These are phyloP conservation scores for Trichoderma hamatum DNA, from an alignment of 2,329 filamentous ascomycete species.

Conservation along the genomic window DNA sequence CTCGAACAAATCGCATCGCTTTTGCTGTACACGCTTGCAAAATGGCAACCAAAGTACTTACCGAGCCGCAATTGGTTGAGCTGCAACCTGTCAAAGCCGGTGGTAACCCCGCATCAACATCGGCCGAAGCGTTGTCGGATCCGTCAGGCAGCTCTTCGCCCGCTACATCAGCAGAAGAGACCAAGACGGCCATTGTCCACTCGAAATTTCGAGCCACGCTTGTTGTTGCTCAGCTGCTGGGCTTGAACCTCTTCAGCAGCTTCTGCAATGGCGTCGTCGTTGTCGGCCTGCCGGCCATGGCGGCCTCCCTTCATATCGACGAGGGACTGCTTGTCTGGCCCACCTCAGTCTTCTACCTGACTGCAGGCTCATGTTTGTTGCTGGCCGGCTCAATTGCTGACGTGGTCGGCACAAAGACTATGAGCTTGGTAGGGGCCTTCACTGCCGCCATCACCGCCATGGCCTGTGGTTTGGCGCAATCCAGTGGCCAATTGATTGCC, in stretches of 20 bases:
- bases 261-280: slow-evolving; percentile 35
- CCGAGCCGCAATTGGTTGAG: background rate
- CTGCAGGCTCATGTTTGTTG: slow-evolving; percentile 43
- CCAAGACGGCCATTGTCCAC: slow-evolving; percentile 9
- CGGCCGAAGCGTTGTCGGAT: background rate
- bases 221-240: slow-evolving; percentile 18
- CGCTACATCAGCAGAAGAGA: background rate
- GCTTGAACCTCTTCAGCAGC: slow-evolving; percentile 22
- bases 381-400: slow-evolving; percentile 46
- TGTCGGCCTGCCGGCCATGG: slow-evolving; percentile 47
- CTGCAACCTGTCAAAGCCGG: background rate
- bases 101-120: background rate
- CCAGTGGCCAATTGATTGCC: slow-evolving; percentile 41
- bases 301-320: slow-evolving; percentile 41
- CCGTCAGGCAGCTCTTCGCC: background rate
- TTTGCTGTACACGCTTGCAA: background rate
- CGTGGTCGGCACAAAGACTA: slow-evolving; percentile 39
- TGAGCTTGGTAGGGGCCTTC: slow-evolving; percentile 42
- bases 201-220: background rate
- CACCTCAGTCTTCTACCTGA: slow-evolving; percentile 41
- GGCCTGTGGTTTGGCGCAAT: slow-evolving; percentile 37
- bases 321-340: slow-evolving; percentile 46
- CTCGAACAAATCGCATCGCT: background rate
- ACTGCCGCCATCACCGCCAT: slow-evolving; percentile 38
- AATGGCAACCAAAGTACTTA: slow-evolving; percentile 15